Conservation (phyloP, 129 eudicot species). For the Smallanthus sonchifolius region DNA sequence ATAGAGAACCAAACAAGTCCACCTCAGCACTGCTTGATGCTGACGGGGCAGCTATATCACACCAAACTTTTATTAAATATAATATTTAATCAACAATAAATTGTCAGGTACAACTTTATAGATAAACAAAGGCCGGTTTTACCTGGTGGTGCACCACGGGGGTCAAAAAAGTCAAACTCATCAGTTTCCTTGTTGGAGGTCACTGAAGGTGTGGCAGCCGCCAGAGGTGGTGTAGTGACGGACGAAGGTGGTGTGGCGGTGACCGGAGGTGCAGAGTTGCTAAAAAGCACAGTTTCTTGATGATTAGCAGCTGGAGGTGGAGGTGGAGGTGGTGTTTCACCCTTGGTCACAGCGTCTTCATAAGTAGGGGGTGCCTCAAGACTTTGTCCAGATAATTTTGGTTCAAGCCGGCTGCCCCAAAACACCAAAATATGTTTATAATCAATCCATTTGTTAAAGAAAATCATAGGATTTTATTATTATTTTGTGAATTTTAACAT, state of each 20-base stretch:
- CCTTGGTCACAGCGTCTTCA: slow-evolving; percentile 67
- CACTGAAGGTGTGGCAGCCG: slow-evolving; percentile 33
- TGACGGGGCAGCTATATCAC: slow-evolving; percentile 24
- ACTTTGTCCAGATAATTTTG: slow-evolving; percentile 60
- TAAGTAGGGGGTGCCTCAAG: slow-evolving; percentile 73
- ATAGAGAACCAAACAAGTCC: slow-evolving; percentile 77
- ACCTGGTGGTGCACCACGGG: slow-evolving; percentile 76
- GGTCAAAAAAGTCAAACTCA: slow-evolving; percentile 81
- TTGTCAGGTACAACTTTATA: not conserved
- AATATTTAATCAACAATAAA: not conserved
- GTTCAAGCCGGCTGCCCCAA: slow-evolving; percentile 42
- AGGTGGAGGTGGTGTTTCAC: slow-evolving; percentile 29
- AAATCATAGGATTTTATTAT: not conserved
- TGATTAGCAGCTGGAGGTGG: slow-evolving; percentile 37
- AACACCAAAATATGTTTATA: slow-evolving; percentile 6
- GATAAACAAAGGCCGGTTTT: not conserved
- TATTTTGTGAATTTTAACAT: not conserved
- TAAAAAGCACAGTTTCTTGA: slow-evolving; percentile 30
- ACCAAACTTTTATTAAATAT: slow-evolving; percentile 3
- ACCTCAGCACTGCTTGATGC: slow-evolving; percentile 47
- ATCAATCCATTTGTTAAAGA: not conserved
- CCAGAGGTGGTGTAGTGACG: slow-evolving; percentile 29
- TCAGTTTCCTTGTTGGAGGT: slow-evolving; percentile 35
- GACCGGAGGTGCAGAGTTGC: slow-evolving; percentile 12
- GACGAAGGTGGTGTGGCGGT: slow-evolving; percentile 9